Base-by-base conservation (phyloP, 352 stramenopile genomes). In the Pilasporangium apinafurcum region DNA sequence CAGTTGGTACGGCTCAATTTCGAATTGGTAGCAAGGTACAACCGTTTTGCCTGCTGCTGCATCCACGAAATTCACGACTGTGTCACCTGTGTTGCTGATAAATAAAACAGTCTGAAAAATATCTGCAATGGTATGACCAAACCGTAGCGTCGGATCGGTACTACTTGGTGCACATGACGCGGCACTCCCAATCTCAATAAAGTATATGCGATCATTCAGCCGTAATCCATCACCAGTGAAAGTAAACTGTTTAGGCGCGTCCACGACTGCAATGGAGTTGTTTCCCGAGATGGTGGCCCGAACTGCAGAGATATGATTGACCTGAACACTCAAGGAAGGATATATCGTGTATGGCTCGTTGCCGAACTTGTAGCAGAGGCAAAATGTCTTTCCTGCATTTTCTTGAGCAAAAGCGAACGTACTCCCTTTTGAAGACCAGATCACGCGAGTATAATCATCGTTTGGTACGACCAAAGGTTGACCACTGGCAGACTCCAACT, bases 301-400 rank as follows among this genome's bases (percentile, higher is more conserved):
- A 3, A 87, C 58, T 1, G 40, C 31, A 12, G 34, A 9, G 5
- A 87, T 42, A 26, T 83, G 53, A 10, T 69, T 74, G 8, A 87
- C 64, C 54, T 74, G 48, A 24, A 87, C 37, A 32, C 48, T 54
- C 5, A 83, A 56, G 0, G 26, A 27, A 3, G 64, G 48, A 28
- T 85, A 87, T 7, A 83, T 51, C 9, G 50, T 65, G 43, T 65
- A 87, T 3, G 75, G 75, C 16, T 87, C 71, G n/a, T 59, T 62
- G 5, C 67, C 75, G 47, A 85, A 87, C 33, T 82, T 77, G 53
- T 83, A 85, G 36, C 75, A 87, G 3, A 87, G 44, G 21, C 54
- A 78, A 27, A 75, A 87, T 0, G 44, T 74, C 9, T 77, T 78
- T 4, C 75, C 71, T 16, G 66, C 56, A 18, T 56, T 75, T 32